Evolutionary conservation across 1,284 basidiomycete species (phyloP), one percentile per base, ranked within the genome.

Genomic region (Melampsora abietis-canadensis): DNA sequence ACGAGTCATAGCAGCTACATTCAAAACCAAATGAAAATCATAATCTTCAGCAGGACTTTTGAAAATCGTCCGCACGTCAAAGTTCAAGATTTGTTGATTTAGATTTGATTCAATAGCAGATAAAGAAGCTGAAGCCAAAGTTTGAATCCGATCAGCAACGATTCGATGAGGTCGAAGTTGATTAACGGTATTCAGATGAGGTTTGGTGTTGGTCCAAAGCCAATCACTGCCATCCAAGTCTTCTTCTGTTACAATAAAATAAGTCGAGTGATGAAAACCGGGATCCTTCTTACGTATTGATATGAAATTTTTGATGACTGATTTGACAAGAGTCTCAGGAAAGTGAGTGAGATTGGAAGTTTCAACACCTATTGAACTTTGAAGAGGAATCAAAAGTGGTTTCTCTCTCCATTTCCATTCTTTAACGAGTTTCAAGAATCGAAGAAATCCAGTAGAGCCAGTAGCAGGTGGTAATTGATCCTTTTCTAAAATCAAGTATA

Each of bases 231-330:
- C 94, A 0, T 85, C 84, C 4, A 84, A 80, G 80, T 98, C 94
- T 63, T 88, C 84, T 78, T 92, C 90, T 0, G 96, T 98, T 4
- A 86, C 85, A 19, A 98, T 82, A 44, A 86, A 86, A 92, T 94
- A 97, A 4, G 90, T 89, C 2, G 87, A 87, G 73, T 83, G 82
- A 46, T 80, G 83, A 74, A 82, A 78, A 30, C 82, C 81, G 31
- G 82, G 82, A 77, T 85, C 84, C 24, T 79, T 80, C 69, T 79
- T 82, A 62, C 82, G 81, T 68, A 79, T 61, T 40, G 64, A 59
- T 79, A 81, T 78, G 84, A 86, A 47, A 81, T 79, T 12, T 84
- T 87, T 76, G 88, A 87, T 10, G 91, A 81, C 3, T 87, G 87
- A 19, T 86, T 85, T 69, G 88, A 87, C 85, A 79, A 78, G 10